Base-by-base conservation (phyloP, 2,329 filamentous ascomycete species). In the Epichloe uncinata region DNA sequence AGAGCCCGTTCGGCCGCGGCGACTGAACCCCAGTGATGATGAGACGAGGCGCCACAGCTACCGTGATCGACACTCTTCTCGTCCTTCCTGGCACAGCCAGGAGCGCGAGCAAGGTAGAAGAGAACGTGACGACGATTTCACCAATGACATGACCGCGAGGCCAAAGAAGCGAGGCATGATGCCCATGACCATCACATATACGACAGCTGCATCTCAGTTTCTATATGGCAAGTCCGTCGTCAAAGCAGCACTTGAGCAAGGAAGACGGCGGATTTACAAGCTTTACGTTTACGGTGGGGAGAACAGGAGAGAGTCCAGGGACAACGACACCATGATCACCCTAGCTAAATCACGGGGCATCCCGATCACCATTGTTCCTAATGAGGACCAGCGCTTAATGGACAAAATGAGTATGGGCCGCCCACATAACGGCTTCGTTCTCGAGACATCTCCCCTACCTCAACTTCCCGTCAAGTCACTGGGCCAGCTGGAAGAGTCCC, bases 201-300 rank as follows among this genome's bases (percentile, higher is more conserved):
- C 87, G 0, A 94, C 88, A 0, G 85, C 91, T 0, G 87, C 87
- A 5, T 95, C 90, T 0, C 85, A 95, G 54, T 97, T 96, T 58
- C 72, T 98, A 2, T 97, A 95, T 62, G 93, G 93, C 5, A 79
- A 78, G 42, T 86, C 85, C 2, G 81, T 87, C 2, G 87, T 97
- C 20, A 75, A 85, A 54, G 85, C 90, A 18, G 90, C 89, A 0
- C 70, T 98, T 18, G 80, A 75, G 56, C 63, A 68, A 44, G 72
- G 72, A 11, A 75, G 80, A 35, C 81, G 93, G 51, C 81, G 86
- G 59, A 68, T 95, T 3, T 95, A 96, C 70, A 85, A 82, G 49
- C 75, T 98, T 3, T 95, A 97, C 63, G 71, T 95, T 11, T 84
- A 85, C 61, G 73, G 71, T 45, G 75, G 77, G 11, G 68, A 74